Conservation (phyloP, 805 yeast genomes). For the Pichia phayaonensis region DNA sequence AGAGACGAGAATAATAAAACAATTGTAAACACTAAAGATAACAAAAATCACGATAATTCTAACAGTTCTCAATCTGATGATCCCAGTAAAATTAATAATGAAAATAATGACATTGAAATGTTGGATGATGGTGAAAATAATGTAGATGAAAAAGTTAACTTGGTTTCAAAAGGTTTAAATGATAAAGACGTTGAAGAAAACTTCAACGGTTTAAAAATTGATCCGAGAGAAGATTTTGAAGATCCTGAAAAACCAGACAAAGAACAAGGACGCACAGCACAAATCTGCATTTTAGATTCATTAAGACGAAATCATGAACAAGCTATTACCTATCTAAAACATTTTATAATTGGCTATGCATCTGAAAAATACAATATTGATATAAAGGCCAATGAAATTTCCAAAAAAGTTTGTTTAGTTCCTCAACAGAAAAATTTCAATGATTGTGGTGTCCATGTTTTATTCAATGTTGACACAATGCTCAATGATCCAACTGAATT, state of each 20-base stretch:
- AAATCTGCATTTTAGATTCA: slow-evolving; percentile 69
- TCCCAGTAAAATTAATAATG: background rate
- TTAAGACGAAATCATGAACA: slow-evolving; percentile 50
- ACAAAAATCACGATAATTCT: background rate
- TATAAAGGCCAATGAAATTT: slow-evolving; percentile 40
- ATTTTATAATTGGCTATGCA: slow-evolving; percentile 62
- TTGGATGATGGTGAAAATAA: background rate
- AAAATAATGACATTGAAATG: background rate
- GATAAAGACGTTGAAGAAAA: background rate
- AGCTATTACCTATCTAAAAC: slow-evolving; percentile 44
- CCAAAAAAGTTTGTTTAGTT: slow-evolving; percentile 32
- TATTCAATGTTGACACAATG: slow-evolving; percentile 61
- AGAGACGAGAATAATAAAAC: background rate
- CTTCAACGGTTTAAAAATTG: background rate
- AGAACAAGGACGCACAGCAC: slow-evolving; percentile 23
- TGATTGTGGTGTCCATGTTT: slow-evolving; percentile 92
- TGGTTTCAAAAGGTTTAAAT: too few relatives aligned
- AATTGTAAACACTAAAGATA: background rate
- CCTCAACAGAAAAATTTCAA: slow-evolving; percentile 84
- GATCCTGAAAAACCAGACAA: background rate
- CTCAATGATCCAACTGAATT: slow-evolving; percentile 42
- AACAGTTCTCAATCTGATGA: background rate
- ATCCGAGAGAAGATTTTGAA: background rate
- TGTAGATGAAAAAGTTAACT: background rate
- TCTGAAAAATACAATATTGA: slow-evolving; percentile 48